Evolutionary conservation across 2,329 filamentous ascomycete species (phyloP), one percentile per base, ranked within the genome.

Genomic region (Aspergillus aculeatinus): DNA sequence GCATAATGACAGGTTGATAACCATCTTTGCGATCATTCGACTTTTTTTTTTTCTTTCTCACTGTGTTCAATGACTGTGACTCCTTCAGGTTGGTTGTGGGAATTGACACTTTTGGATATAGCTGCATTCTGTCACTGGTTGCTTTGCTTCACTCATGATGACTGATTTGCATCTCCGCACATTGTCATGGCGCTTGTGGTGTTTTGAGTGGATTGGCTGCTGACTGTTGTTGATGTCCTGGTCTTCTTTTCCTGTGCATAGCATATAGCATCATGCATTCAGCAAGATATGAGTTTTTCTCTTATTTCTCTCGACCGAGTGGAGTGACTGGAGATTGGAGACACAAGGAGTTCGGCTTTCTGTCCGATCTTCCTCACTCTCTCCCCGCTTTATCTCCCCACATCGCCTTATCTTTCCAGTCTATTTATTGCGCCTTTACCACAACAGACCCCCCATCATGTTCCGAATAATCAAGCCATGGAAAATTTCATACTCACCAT

Each of bases 121-220:
- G 44, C 48, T 51, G 52, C 58, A 31, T 62, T 23, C 48, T 52
- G 33, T 44, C 39, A 44, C n/a, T 19, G 39, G 6, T 44, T 19
- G 6, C 39, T n/a, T 44, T 12, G 33, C 33, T 51, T 60, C 55
- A 48, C 54, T 60, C 51, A 61, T 60, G 56, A 66, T 63, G 65
- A 62, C 55, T 51, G 54, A 61, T 60, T 65, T 64, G 65, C 66
- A 69, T 69, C 63, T 62, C 60, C 60, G 57, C 65, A 68, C 66
- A 66, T 67, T 67, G 63, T 60, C 61, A 63, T 58, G 67, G 67
- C 67, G 67, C 61, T 64, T 64, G 55, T 55, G 66, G 67, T 67
- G 65, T 63, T 65, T 61, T 53, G 50, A 42, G 25, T 55, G 48
- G 39, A 16, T 55, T 58, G 48, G 50, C 35, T 51, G 48, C 48